These are phyloP conservation scores for Saccharomycopsis sp. DNA, from an alignment of 805 yeast species.

Conservation along the genomic window DNA sequence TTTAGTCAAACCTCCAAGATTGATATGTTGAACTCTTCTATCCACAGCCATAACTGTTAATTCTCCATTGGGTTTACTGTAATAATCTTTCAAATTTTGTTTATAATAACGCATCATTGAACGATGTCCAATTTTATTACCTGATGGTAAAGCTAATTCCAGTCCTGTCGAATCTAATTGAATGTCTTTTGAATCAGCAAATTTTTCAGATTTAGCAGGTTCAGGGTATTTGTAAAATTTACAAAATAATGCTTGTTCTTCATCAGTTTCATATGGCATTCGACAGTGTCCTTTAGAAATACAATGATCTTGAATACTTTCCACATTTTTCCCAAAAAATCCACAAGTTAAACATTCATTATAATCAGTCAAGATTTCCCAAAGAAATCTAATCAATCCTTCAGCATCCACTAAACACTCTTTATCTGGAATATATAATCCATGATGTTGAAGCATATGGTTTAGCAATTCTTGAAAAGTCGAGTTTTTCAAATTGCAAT, in stretches of 20 bases:
- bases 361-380: conserved; percentile 75
- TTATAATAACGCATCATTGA: conserved; percentile 60
- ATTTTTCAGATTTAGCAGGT: conserved; percentile 22
- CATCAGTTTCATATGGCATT: conserved; percentile 77
- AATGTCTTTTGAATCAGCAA: conserved; percentile 23
- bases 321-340: conserved; percentile 75
- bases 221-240: conserved; percentile 59
- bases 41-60: conserved; percentile 67
- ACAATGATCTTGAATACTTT: conserved; percentile 87
- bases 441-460: conserved; percentile 76
- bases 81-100: conserved; percentile 48
- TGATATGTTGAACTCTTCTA: conserved; percentile 35
- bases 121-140: conserved; percentile 74
- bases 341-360: conserved; percentile 67
- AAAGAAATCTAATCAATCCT: conserved; percentile 68
- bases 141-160: conserved; percentile 67
- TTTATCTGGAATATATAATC: conserved; percentile 80
- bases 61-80: conserved; percentile 24
- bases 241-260: conserved; percentile 65
- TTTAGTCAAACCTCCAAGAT: conserved; percentile 16
- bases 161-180: conserved; percentile 38
- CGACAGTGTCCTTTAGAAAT: conserved; percentile 74
- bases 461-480: conserved; percentile 49
- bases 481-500: conserved; percentile 42
- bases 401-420: conserved; percentile 53